Conservation (phyloP, 1,284 basidiomycete species). For the Athelia sp. region DNA sequence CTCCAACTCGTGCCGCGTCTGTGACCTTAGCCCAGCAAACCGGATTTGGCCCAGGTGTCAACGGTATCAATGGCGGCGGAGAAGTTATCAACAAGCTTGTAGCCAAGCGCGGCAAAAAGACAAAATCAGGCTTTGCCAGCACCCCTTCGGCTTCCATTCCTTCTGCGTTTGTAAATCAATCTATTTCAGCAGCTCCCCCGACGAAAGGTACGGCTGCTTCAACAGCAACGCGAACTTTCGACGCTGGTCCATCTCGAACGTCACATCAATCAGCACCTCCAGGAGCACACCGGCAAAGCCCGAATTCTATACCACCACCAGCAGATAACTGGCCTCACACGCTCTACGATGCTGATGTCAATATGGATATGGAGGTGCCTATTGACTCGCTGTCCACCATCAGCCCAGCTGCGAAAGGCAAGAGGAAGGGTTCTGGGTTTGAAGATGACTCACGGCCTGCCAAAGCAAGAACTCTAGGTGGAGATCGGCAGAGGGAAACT, state of each 20-base stretch:
- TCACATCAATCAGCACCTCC: conserved; percentile 4
- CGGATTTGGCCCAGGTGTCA: conserved; percentile 22
- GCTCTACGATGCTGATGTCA: conserved; percentile 16
- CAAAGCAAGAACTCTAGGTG: conserved; percentile 59
- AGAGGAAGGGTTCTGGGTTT: conserved; percentile 8
- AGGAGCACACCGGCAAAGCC: conserved; percentile 1
- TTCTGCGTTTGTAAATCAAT: conserved; percentile 25
- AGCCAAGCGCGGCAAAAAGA: conserved; percentile 72
- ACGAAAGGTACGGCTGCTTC: neutral
- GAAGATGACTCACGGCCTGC: conserved; percentile 3
- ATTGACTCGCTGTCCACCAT: conserved; percentile 42
- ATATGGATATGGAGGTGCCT: conserved; percentile 47
- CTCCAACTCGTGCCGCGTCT: conserved; percentile 27
- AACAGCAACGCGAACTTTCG: neutral
- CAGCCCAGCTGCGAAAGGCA: conserved; percentile 7
- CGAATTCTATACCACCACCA: neutral
- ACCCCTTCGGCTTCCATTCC: conserved; percentile 24
- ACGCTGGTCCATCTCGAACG: conserved; percentile 1
- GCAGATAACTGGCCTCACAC: neutral
- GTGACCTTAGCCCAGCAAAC: conserved; percentile 22
- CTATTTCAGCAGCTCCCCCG: neutral
- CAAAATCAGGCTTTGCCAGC: conserved; percentile 44
- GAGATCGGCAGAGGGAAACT: conserved; percentile 52
- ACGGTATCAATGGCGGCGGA: conserved; percentile 31
- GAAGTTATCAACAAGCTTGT: conserved; percentile 69